These are phyloP conservation scores for Akanthomyces muscarius DNA, from an alignment of 2,329 filamentous ascomycete genomes.

Conservation along the genomic window DNA sequence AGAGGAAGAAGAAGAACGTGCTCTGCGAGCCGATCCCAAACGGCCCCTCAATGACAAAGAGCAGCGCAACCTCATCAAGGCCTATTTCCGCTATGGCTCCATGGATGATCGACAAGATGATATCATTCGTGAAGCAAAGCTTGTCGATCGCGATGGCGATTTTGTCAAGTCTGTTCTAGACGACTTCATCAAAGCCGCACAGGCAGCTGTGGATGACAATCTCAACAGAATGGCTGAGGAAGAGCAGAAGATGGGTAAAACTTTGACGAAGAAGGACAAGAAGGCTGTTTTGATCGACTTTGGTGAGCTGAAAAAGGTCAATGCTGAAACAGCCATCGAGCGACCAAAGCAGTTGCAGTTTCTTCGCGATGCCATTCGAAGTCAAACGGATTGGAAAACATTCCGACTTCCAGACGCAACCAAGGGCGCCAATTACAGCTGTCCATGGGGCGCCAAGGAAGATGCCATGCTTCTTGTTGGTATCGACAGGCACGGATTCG, in stretches of 20 bases:
- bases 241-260: constrained; percentile 77
- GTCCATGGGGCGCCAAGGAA: constrained; percentile 86
- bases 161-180: constrained; percentile 72
- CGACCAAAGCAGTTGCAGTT: constrained; percentile 85
- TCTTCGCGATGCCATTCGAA: constrained; percentile 68
- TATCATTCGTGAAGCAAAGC: constrained; percentile 79
- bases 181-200: constrained; percentile 62
- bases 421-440: constrained; percentile 87
- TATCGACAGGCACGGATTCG: constrained; percentile 89
- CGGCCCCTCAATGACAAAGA: constrained; percentile 92
- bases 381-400: constrained; percentile 64
- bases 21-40: constrained; percentile 74
- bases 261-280: constrained; percentile 91
- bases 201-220: constrained; percentile 60
- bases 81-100: constrained; percentile 86
- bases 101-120: constrained; percentile 86
- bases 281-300: constrained; percentile 97
- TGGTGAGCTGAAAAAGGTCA: constrained; percentile 87
- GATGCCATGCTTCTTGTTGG: constrained; percentile 97
- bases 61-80: constrained; percentile 83
- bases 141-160: constrained; percentile 77
- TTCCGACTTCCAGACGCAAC: constrained; percentile 90
- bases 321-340: constrained; percentile 91
- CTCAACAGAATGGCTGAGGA: constrained; percentile 71
- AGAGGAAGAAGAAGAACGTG: constrained; percentile 69